phyloP scores from a whole-genome alignment of 169 alveolate species.

The Plasmodium gaboni region DNA sequence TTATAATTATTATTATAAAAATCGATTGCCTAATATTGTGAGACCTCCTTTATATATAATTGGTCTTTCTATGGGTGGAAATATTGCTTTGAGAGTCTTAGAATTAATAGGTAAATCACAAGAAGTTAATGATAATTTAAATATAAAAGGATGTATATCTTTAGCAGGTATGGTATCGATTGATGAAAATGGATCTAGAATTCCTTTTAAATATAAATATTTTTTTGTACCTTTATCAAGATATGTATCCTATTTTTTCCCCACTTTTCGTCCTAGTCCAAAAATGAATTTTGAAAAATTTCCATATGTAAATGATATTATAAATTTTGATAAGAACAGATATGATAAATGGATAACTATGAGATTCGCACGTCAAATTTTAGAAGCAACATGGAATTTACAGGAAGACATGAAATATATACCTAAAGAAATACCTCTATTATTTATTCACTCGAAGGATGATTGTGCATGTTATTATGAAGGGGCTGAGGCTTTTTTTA shows the following conservation, averaged over 20 bases:
- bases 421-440: conserved; percentile 76
- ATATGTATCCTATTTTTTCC: conserved; percentile 5
- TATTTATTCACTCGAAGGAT: conserved; percentile 68
- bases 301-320: neutral
- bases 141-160: conserved; percentile 77
- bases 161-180: conserved; percentile 79
- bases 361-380: conserved; percentile 30
- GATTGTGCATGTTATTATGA: conserved; percentile 48
- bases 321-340: conserved; percentile 70
- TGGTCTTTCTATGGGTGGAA: conserved; percentile 84
- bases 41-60: conserved; percentile 60
- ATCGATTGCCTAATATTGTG: neutral
- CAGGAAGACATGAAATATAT: conserved; percentile 8
- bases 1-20: neutral
- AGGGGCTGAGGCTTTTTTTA: neutral
- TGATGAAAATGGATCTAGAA: conserved; percentile 9
- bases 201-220: conserved; percentile 7
- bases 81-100: conserved; percentile 73
- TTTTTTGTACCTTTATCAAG: conserved; percentile 15
- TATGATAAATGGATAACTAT: conserved; percentile 22
- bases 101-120: conserved; percentile 11
- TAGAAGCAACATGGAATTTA: conserved; percentile 70
- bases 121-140: conserved; percentile 10
- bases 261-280: conserved; percentile 3
- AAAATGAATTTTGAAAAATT: conserved; percentile 6